These are phyloP conservation scores for Clarireedia hainanense DNA, from an alignment of 2,329 filamentous ascomycete species.

Conservation along the genomic window DNA sequence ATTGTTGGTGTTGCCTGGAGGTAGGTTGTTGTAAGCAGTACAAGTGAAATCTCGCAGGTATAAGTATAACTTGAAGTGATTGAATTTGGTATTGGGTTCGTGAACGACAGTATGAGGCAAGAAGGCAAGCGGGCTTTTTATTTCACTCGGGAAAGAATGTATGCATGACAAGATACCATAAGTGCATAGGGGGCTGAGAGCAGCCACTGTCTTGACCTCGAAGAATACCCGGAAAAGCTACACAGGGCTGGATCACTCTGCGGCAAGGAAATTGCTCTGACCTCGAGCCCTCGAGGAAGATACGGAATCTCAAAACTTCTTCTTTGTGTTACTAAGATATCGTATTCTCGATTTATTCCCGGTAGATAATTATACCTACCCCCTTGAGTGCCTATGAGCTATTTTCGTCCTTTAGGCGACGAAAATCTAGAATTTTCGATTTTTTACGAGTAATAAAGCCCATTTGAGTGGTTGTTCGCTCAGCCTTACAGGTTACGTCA, in stretches of 20 bases:
- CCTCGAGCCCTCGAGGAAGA: too few species aligned
- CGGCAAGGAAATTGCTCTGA: too few species aligned
- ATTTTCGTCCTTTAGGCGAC: neutral
- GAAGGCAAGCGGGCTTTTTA: neutral
- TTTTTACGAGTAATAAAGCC: neutral
- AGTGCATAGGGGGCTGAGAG: neutral
- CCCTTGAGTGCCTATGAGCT: neutral
- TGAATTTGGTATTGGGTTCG: neutral
- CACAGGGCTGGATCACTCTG: too few species aligned
- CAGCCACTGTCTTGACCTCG: neutral
- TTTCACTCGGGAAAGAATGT: constrained; percentile 1
- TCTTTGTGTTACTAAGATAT: too few species aligned
- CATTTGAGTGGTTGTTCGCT: neutral
- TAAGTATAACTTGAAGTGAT: neutral
- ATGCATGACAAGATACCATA: neutral
- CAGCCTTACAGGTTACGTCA: constrained; percentile 2
- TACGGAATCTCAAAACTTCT: too few species aligned
- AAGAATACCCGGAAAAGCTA: neutral
- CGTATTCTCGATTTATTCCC: neutral
- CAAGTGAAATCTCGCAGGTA: neutral
- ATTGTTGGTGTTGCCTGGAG: neutral
- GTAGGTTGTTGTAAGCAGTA: neutral
- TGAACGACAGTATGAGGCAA: neutral
- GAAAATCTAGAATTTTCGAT: neutral
- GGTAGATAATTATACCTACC: neutral